Base-by-base conservation (phyloP, 1,284 basidiomycete species). In the Ceratobasidium papillatum region DNA sequence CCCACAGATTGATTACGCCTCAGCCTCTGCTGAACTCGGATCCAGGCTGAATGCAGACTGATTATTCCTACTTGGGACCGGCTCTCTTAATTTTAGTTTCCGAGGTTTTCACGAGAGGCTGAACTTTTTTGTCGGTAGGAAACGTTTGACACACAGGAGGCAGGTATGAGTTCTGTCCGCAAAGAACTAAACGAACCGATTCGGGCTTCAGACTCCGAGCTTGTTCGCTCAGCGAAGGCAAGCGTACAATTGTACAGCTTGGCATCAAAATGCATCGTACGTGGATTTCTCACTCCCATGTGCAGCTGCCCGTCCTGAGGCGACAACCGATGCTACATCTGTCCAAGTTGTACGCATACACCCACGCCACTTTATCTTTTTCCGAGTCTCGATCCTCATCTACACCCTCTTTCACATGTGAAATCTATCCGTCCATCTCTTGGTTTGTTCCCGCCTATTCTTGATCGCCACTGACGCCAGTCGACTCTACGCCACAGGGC, bases 401-500 rank as follows among this genome's bases (percentile, higher is more conserved):
- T 43, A 45, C 41, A 8, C 19, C 14, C 38, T 47, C 45, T 47
- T n/a, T 47, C 45, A 47, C 56, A 59, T 36, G 56, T 38, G 56
- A 59, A 59, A 59, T 11, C 8, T 3, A 30, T 17, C 38, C 2
- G 11, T 12, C 30, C 41, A 38, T 25, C 52, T 41, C 59, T 36
- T 34, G 30, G 30, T 36, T 58, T 25, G 36, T 45, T 45, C 59
- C 59, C 32, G 45, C 52, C 52, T 14, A 43, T 69, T 58, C 27
- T 65, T 62, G 36, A 54, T 68, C 65, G 54, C 54, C 54, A 59
- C 66, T 59, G 45, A 66, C 38, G 25, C 47, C 72, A 47, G 25
- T n/a, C 25, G 32, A 36, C 41, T 36, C 36, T 32, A 41, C 32
- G 74, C 81, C 83, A 38, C 87, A 94, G 81, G 89, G 89, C n/a